Percentiles rank a stretch among this genome's conserved stretches.
These are phyloP conservation scores for Chernovozyma aurita DNA, from an alignment of 1,139 yeast genomes.

Conservation along the genomic window DNA sequence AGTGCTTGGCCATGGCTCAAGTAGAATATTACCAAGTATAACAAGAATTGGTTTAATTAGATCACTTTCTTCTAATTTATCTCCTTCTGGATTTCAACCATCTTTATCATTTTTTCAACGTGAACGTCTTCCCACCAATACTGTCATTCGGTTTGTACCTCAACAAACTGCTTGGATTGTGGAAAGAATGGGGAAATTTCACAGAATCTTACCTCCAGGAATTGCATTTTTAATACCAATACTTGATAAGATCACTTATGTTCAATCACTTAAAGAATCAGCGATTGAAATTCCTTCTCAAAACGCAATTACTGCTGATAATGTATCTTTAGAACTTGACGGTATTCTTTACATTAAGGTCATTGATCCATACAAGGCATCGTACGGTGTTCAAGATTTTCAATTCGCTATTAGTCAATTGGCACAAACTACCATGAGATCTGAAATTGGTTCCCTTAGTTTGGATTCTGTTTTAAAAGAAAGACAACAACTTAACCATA, in stretches of 20 bases:
- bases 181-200: slow-evolving; percentile 86
- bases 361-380: slow-evolving; percentile 77
- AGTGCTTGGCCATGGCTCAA: no score
- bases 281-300: slow-evolving; percentile 84
- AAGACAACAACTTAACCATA: slow-evolving; percentile 64
- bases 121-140: slow-evolving; percentile 67
- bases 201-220: slow-evolving; percentile 73
- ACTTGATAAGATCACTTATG: slow-evolving; percentile 72
- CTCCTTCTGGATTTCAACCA: no score
- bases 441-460: slow-evolving; percentile 80
- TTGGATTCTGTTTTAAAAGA: slow-evolving; percentile 76
- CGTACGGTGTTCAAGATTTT: slow-evolving; percentile 86
- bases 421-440: slow-evolving; percentile 89
- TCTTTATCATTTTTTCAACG: slow-evolving; percentile 60
- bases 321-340: slow-evolving; percentile 79
- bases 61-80: no score
- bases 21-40: no score
- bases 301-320: slow-evolving; percentile 82
- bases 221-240: slow-evolving; percentile 69
- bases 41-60: no score
- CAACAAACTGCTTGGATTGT: slow-evolving; percentile 92
- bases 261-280: slow-evolving; percentile 74
- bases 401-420: slow-evolving; percentile 81
- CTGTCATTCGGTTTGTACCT: slow-evolving; percentile 74
- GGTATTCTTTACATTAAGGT: slow-evolving; percentile 79